Evolutionary conservation across 2,329 filamentous ascomycete species (phyloP).

Genomic region (Penicillium sp.): DNA sequence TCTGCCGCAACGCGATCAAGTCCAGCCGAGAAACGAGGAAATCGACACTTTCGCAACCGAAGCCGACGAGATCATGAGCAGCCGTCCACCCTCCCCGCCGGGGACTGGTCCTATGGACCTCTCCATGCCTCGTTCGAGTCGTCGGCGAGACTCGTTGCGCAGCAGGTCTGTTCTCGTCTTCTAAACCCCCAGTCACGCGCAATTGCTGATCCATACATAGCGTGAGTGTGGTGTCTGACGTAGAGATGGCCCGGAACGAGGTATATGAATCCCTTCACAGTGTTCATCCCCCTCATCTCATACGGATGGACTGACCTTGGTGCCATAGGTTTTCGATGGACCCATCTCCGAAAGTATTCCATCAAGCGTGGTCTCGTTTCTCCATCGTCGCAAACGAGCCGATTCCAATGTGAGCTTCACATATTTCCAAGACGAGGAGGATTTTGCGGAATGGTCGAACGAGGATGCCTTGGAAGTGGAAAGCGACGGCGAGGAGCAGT

Average conservation of each 20-base stretch:
- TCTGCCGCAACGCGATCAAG: background rate
- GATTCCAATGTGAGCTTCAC: constrained; percentile 86
- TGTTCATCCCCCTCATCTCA: no score
- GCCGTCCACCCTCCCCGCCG: constrained; percentile 20
- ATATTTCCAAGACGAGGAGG: constrained; percentile 71
- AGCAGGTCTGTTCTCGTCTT: constrained; percentile 29
- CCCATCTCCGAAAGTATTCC: constrained; percentile 95
- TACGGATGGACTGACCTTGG: constrained; percentile 3
- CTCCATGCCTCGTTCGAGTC: constrained; percentile 16
- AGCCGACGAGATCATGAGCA: constrained; percentile 24
- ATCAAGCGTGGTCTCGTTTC: constrained; percentile 85
- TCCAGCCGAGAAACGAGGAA: background rate
- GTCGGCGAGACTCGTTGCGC: constrained; percentile 34
- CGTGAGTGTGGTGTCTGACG: constrained; percentile 79
- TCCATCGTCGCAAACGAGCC: constrained; percentile 71
- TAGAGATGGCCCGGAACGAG: constrained; percentile 98
- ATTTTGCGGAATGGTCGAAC: constrained; percentile 47
- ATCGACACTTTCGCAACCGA: background rate
- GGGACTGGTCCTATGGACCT: constrained; percentile 19
- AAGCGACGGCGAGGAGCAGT: constrained; percentile 40
- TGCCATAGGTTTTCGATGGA: constrained; percentile 67
- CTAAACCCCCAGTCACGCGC: background rate
- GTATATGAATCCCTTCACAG: constrained; percentile 41
- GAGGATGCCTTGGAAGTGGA: constrained; percentile 44
- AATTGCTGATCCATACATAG: constrained; percentile 28